Conservation (phyloP, 352 stramenopile species). For the Thalassiosira hispida region DNA sequence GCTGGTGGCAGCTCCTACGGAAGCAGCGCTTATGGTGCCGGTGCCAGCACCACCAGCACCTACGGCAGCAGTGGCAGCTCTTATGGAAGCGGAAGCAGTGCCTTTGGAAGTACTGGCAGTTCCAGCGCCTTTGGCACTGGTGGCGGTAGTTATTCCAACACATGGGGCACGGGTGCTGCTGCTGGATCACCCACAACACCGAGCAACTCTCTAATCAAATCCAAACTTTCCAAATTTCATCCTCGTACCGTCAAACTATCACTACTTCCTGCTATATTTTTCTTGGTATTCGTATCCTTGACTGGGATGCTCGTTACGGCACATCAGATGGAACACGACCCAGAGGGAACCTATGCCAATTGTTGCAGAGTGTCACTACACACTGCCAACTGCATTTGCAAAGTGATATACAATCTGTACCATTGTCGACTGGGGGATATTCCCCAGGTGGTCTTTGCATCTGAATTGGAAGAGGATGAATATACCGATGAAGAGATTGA, state of each 20-base stretch:
- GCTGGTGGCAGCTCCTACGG: not conserved
- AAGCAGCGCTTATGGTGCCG: not conserved
- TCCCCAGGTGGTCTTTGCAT: slow-evolving; percentile 30
- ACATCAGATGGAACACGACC: slow-evolving; percentile 41
- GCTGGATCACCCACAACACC: not conserved
- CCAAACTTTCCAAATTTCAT: not conserved
- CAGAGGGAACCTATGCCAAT: slow-evolving; percentile 54
- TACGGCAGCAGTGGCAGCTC: not conserved
- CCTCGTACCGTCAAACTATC: slow-evolving; percentile 20
- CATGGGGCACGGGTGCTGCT: slow-evolving; percentile 14
- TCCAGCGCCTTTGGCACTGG: not conserved
- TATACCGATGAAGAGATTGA: slow-evolving; percentile 54
- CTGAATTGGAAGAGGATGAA: slow-evolving; percentile 39
- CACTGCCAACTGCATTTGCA: slow-evolving; percentile 31
- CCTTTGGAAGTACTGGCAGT: not conserved
- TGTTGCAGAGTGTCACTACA: slow-evolving; percentile 45
- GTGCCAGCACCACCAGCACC: not conserved
- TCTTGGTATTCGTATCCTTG: slow-evolving; percentile 21
- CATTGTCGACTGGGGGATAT: slow-evolving; percentile 58
- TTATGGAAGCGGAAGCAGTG: slow-evolving; percentile 6
- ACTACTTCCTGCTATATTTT: slow-evolving; percentile 33
- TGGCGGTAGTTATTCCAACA: slow-evolving; percentile 6
- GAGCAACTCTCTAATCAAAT: not conserved
- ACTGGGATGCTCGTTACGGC: slow-evolving; percentile 53
- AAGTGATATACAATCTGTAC: slow-evolving; percentile 56